A percentile compares a stretch with the other conserved stretches of the same genome.
phyloP scores from a whole-genome alignment of 805 yeast genomes.

The Metschnikowia colocasiae region DNA sequence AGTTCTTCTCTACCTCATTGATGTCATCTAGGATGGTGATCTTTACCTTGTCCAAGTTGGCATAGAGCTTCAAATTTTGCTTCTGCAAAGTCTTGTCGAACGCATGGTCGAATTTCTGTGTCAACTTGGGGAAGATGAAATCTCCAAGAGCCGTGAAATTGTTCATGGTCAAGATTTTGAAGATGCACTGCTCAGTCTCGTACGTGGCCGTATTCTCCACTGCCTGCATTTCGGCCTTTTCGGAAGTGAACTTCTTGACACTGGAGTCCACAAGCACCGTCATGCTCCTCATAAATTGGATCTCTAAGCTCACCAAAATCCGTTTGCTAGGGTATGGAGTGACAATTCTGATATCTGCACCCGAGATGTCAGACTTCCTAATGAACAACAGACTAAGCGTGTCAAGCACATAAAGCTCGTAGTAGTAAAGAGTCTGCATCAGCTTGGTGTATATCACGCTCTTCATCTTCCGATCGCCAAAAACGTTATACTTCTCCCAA shows the following conservation, averaged over 20 bases:
- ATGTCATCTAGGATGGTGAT: constrained; percentile 40
- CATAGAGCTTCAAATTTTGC: constrained; percentile 38
- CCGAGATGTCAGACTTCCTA: constrained; percentile 13
- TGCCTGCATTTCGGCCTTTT: constrained; percentile 14
- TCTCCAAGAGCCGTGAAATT: constrained; percentile 37
- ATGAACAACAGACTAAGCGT: constrained; percentile 29
- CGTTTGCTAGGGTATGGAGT: constrained; percentile 39
- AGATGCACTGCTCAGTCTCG: constrained; percentile 26
- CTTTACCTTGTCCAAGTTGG: constrained; percentile 40
- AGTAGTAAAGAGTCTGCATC: constrained; percentile 34
- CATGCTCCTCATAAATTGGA: constrained; percentile 43
- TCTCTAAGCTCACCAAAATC: constrained; percentile 39
- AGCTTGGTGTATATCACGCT: constrained; percentile 31
- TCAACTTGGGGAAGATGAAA: constrained; percentile 29
- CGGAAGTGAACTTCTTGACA: constrained; percentile 34
- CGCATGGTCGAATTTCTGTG: constrained; percentile 31
- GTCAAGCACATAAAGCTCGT: constrained; percentile 32
- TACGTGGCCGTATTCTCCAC: constrained; percentile 8
- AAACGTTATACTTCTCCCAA: constrained; percentile 32
- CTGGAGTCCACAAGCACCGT: constrained; percentile 39
- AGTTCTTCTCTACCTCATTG: constrained; percentile 32
- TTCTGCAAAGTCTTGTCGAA: constrained; percentile 34
- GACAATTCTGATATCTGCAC: constrained; percentile 29
- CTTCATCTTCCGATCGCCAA: constrained; percentile 14
- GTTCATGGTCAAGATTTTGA: constrained; percentile 42